phyloP scores from a whole-genome alignment of 2,329 filamentous ascomycete genomes.

The Thielaviopsis populi region DNA sequence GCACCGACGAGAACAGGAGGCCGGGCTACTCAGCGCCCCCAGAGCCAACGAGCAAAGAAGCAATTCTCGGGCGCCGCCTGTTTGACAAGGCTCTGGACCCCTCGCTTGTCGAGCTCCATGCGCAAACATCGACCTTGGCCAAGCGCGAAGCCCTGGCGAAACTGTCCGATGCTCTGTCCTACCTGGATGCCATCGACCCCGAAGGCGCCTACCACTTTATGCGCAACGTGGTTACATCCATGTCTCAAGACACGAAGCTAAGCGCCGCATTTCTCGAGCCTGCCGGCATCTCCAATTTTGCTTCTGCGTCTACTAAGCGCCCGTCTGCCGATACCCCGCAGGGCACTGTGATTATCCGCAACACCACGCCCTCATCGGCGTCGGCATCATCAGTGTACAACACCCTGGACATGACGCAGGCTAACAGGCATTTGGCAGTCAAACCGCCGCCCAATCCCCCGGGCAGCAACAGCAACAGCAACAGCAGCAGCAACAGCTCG shows the following conservation, averaged over 20 bases:
- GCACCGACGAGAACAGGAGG: neutral
- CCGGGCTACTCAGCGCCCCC: conserved; percentile 32
- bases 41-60: conserved; percentile 60
- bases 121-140: conserved; percentile 50
- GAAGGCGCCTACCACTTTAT: conserved; percentile 81
- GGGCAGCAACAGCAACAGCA: neutral
- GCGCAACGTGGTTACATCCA: conserved; percentile 57
- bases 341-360: conserved; percentile 39
- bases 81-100: conserved; percentile 73
- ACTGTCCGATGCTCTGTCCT: conserved; percentile 71
- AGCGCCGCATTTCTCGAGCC: conserved; percentile 31
- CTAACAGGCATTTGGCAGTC: neutral
- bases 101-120: conserved; percentile 68
- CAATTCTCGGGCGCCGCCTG: conserved; percentile 61
- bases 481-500: neutral
- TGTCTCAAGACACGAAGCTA: conserved; percentile 56
- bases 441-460: conserved; percentile 18
- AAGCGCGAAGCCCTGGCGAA: conserved; percentile 74
- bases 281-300: conserved; percentile 16
- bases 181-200: conserved; percentile 73
- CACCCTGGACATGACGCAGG: conserved; percentile 14
- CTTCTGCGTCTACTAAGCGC: conserved; percentile 1
- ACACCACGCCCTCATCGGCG: neutral
- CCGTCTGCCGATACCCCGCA: conserved; percentile 27
- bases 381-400: conserved; percentile 6